Conservation (phyloP, 1,139 yeast species). For the Candida glucosophila region DNA sequence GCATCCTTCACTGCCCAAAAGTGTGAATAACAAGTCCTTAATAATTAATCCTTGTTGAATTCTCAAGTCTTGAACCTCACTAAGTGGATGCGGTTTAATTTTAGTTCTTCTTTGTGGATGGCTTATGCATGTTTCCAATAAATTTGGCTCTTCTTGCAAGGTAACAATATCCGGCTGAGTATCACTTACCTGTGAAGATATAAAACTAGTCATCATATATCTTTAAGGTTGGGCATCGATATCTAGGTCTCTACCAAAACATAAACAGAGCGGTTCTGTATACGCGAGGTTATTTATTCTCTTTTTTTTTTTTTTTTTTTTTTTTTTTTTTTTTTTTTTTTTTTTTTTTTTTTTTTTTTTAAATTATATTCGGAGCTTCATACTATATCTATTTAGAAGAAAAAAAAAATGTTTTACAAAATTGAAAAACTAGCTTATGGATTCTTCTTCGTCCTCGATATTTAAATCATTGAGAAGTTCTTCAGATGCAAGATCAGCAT, state of each 20-base stretch:
- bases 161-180: conserved; percentile 10
- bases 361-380: too few relatives aligned
- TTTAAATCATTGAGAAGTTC: conserved; percentile 27
- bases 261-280: too few relatives aligned
- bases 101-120: conserved; percentile 7
- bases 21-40: conserved; percentile 58
- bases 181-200: conserved; percentile 8
- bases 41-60: conserved; percentile 68
- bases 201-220: conserved; percentile 9
- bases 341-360: too few relatives aligned
- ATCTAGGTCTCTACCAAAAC: too few relatives aligned
- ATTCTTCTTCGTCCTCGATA: conserved; percentile 31
- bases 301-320: too few relatives aligned
- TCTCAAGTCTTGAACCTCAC: conserved; percentile 32
- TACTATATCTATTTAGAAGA: too few relatives aligned
- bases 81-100: conserved; percentile 35
- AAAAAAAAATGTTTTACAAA: too few relatives aligned
- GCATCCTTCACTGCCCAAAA: conserved; percentile 74
- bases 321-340: too few relatives aligned
- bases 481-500: conserved; percentile 56
- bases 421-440: too few relatives aligned
- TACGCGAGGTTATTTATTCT: too few relatives aligned
- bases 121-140: conserved; percentile 12
- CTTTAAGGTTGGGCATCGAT: too few relatives aligned
- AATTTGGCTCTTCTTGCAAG: conserved; percentile 11